Conservation (phyloP, 2,329 filamentous ascomycete species). For the Fusarium irregulare region DNA sequence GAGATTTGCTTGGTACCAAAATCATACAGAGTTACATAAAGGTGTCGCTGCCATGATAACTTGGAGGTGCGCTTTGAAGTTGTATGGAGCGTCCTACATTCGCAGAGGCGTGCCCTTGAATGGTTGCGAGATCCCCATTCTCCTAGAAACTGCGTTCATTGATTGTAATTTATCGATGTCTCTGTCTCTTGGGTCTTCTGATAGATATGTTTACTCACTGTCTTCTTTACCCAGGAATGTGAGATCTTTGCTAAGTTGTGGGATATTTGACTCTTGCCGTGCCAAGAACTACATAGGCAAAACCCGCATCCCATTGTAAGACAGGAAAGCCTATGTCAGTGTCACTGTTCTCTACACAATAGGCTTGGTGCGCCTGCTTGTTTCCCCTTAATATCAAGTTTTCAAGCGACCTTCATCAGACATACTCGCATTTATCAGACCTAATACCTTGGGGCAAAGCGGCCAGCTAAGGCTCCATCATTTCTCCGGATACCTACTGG, state of each 20-base stretch:
- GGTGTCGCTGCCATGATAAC: neutral
- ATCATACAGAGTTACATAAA: neutral
- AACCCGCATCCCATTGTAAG: neutral
- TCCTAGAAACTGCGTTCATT: neutral
- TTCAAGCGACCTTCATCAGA: neutral
- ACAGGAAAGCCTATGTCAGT: neutral
- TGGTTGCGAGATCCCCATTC: neutral
- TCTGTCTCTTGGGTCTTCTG: neutral
- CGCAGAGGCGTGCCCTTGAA: neutral
- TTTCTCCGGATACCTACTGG: neutral
- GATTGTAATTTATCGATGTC: neutral
- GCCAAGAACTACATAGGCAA: neutral
- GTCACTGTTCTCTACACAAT: neutral
- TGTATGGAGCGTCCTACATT: neutral
- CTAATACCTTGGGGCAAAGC: neutral
- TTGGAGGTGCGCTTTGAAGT: neutral
- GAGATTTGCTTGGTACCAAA: neutral
- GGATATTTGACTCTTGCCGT: neutral
- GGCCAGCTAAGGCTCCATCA: neutral
- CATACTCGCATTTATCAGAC: neutral
- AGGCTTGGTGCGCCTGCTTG: neutral
- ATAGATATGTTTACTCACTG: accelerated
- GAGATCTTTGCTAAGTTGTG: neutral
- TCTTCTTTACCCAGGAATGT: neutral
- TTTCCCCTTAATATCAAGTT: neutral